Evolutionary conservation across 1,139 yeast genomes (phyloP).

Genomic region (Suhomyces choctaworum): DNA sequence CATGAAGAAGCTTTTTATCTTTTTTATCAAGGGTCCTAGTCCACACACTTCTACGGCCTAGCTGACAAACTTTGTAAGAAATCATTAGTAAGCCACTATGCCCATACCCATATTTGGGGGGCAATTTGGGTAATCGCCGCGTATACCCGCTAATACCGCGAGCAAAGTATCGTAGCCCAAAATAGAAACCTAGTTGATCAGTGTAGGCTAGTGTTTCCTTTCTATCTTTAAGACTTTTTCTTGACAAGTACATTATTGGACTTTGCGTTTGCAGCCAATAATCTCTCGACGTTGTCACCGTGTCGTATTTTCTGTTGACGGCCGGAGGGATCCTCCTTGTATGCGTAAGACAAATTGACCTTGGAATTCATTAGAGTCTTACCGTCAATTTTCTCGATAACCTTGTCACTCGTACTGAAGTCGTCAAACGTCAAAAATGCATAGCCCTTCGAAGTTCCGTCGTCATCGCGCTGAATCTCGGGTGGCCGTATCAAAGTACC

Average conservation of each 20-base stretch:
- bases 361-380: conserved; percentile 68
- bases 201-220: no score
- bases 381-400: conserved; percentile 69
- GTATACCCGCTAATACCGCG: no score
- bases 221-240: conserved; percentile 8
- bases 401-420: conserved; percentile 71
- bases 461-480: conserved; percentile 50
- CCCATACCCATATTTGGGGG: no score
- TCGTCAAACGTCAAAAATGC: conserved; percentile 63
- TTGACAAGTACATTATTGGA: conserved; percentile 26
- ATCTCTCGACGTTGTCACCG: conserved; percentile 79
- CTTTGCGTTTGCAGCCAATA: conserved; percentile 68
- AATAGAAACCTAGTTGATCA: no score
- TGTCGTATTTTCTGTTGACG: conserved; percentile 51
- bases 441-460: conserved; percentile 58
- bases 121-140: no score
- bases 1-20: no score
- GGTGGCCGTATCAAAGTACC: conserved; percentile 63
- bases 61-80: no score
- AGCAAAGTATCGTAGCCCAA: no score
- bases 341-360: conserved; percentile 68
- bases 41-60: no score
- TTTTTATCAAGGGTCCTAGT: no score
- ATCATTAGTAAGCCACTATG: no score
- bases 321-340: conserved; percentile 54